Evolutionary conservation across 139 green algal genomes (phyloP).

Genomic region (Ostreobium quekettii): DNA sequence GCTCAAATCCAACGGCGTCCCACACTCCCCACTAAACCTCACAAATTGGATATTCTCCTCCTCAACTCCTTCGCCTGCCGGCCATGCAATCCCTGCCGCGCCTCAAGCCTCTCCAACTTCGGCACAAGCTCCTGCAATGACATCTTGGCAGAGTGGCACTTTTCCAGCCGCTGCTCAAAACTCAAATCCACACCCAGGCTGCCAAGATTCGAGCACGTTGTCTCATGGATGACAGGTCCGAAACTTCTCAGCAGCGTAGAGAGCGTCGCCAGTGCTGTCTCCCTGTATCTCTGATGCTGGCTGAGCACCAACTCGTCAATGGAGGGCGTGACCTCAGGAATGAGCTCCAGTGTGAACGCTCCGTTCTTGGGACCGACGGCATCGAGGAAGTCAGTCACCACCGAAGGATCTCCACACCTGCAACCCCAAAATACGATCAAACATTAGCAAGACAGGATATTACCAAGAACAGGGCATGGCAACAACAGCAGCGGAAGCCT

Average conservation of each 20-base stretch:
- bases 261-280: slow-evolving; percentile 28
- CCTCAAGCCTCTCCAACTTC: slow-evolving; percentile 24
- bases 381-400: slow-evolving; percentile 7
- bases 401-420: slow-evolving; percentile 14
- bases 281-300: slow-evolving; percentile 25
- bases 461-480: too few relatives aligned
- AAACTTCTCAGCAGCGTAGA: slow-evolving; percentile 29
- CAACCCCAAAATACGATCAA: too few relatives aligned
- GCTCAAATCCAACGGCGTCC: too few relatives aligned
- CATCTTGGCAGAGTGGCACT: slow-evolving; percentile 30
- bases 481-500: too few relatives aligned
- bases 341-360: slow-evolving; percentile 25
- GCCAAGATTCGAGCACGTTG: slow-evolving; percentile 18
- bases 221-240: slow-evolving; percentile 37
- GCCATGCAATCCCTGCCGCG: background rate
- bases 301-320: slow-evolving; percentile 32
- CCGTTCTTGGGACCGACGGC: background rate
- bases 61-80: background rate
- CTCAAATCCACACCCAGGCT: slow-evolving; percentile 46
- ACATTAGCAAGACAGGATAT: too few relatives aligned
- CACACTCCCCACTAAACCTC: too few relatives aligned
- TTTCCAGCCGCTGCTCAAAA: slow-evolving; percentile 45
- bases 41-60: too few relatives aligned
- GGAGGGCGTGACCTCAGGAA: slow-evolving; percentile 16
- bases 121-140: slow-evolving; percentile 30